phyloP scores from a whole-genome alignment of 1,139 yeast genomes.

The Hyphopichia pseudoburtonii region DNA sequence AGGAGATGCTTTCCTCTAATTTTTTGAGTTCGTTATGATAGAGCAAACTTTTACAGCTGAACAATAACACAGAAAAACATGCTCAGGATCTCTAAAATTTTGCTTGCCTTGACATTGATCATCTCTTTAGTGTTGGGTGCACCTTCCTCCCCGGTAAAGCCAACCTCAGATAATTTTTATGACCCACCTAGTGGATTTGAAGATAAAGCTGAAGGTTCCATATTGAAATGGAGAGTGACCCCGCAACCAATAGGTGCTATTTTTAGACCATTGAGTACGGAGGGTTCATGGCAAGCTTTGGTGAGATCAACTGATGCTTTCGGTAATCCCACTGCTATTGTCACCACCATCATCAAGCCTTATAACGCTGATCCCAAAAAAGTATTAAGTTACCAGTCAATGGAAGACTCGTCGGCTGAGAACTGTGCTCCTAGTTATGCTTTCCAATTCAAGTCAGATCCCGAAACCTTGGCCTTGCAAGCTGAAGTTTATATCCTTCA shows the following conservation, averaged over 20 bases:
- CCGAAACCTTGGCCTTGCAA: conserved; percentile 12
- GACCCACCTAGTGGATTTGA: conserved; percentile 25
- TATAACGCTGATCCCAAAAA: conserved; percentile 21
- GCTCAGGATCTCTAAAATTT: too few species aligned
- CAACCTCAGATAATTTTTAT: conserved; percentile 29
- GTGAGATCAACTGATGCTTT: conserved; percentile 31
- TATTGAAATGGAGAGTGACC: conserved; percentile 23
- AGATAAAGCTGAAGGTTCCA: conserved; percentile 21
- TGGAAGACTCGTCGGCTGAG: conserved; percentile 13
- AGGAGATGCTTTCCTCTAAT: too few species aligned
- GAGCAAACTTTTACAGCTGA: too few species aligned
- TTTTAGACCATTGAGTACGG: conserved; percentile 12
- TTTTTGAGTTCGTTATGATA: too few species aligned
- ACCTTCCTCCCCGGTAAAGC: conserved; percentile 7
- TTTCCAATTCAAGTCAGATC: conserved; percentile 11
- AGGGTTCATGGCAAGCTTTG: conserved; percentile 31
- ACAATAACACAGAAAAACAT: too few species aligned
- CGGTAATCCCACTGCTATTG: conserved; percentile 31
- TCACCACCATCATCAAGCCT: conserved; percentile 34
- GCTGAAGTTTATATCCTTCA: conserved; percentile 21
- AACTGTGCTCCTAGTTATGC: conserved; percentile 17
- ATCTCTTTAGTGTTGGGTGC: not conserved
- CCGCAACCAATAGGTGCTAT: conserved; percentile 19
- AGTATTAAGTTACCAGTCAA: conserved; percentile 19
- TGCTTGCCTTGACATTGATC: not conserved